Evolutionary conservation across 2,329 filamentous ascomycete species (phyloP), one percentile per base, ranked within the genome.

Genomic region (Pyrenochaeta sp.): DNA sequence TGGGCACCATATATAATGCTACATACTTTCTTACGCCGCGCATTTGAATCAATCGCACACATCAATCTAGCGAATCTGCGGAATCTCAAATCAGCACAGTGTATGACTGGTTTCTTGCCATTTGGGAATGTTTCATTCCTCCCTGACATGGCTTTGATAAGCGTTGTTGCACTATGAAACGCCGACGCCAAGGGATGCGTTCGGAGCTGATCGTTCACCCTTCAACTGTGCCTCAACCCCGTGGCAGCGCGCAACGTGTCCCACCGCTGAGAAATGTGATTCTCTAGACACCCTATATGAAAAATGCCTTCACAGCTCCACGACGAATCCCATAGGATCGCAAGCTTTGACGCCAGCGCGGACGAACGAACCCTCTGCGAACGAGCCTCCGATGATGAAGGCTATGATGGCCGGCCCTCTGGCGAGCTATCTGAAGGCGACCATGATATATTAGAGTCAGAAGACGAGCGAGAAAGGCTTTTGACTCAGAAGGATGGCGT

Each of bases 391-490:
- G 70, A 73, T 45, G 67, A 70, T 45, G 72, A 76, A 17, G 55
- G 58, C 47, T 69, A 67, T 50, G 68, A 66, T 43, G 67, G 65
- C 49, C 71, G 71, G 45, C 70, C 65, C 3, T 78, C 72, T 20
- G 67, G 56, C 37, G 77, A 78, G 23, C 47, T 75, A 0, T 66
- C 62, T 21, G 68, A 70, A 32, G 62, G 57, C 51, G 78, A 78
- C 44, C 67, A 72, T 29, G 75, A 78, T 32, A 73, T 79, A 7
- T 54, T 80, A n/a, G 73, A 77, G 21, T 76, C 76, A 9, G 79
- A 81, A 56, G 79, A 81, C 45, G 79, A 81, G 63, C 73, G 76
- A 33, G 79, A 81, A 61, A 63, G 71, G 41, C 60, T 81, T 31
- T 61, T 81, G 49, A 66, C 69, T 23, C 66, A 70, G 20, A 62